These are phyloP conservation scores for Erucastrum elatum DNA, from an alignment of 345 rosid genomes.

Conservation along the genomic window DNA sequence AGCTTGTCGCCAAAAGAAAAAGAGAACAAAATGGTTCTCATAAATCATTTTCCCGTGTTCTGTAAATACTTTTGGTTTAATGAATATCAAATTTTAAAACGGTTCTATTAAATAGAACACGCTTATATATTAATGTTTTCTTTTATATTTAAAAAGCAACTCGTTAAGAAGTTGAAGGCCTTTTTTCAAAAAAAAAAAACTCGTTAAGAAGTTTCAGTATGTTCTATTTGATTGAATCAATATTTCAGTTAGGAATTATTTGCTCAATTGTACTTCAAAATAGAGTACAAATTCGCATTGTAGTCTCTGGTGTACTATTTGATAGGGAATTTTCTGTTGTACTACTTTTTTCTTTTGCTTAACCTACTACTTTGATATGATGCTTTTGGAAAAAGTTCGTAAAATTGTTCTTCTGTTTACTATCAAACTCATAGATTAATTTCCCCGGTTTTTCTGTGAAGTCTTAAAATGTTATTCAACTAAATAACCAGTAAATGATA, in stretches of 20 bases:
- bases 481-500: background rate
- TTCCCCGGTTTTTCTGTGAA: background rate
- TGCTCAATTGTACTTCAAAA: background rate
- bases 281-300: background rate
- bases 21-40: background rate
- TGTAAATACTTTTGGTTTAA: background rate
- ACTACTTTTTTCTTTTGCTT: background rate
- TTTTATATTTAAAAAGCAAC: background rate
- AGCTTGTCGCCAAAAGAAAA: background rate
- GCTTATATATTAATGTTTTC: background rate
- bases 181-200: too few species aligned
- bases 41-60: background rate
- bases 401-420: background rate
- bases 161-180: too few species aligned
- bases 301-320: background rate
- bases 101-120: background rate
- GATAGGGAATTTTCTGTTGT: background rate
- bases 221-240: background rate
- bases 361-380: background rate
- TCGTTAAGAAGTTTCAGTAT: background rate
- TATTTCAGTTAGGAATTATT: background rate
- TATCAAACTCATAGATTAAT: background rate
- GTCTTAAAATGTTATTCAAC: background rate
- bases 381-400: constrained; percentile 3
- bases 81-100: background rate